These are phyloP conservation scores for Stemphylium lycopersici DNA, from an alignment of 2,329 filamentous ascomycete species.

Conservation along the genomic window DNA sequence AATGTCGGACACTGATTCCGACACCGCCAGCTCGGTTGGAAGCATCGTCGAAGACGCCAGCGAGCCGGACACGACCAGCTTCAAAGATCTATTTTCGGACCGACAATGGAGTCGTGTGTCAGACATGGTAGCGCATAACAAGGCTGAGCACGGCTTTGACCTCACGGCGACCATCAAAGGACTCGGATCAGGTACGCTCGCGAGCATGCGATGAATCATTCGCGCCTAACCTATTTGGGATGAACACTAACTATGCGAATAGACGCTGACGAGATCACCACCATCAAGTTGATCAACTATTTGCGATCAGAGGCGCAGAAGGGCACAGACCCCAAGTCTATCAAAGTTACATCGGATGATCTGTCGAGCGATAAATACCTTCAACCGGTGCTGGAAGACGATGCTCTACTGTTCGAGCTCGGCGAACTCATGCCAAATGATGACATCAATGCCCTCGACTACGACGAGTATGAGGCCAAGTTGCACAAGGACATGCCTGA, in stretches of 20 bases:
- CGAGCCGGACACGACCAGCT: conserved; percentile 43
- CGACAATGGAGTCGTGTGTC: conserved; percentile 35
- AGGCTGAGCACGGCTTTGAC: conserved; percentile 36
- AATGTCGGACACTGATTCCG: conserved; percentile 42
- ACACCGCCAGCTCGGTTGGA: conserved; percentile 41
- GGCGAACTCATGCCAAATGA: conserved; percentile 68
- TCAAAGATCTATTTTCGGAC: conserved; percentile 47
- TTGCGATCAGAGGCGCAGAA: conserved; percentile 51
- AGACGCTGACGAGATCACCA: conserved; percentile 42
- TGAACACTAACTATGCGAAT: conserved; percentile 18
- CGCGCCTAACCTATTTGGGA: conserved; percentile 23
- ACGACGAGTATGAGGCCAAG: conserved; percentile 46
- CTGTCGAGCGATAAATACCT: conserved; percentile 81
- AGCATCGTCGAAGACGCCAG: conserved; percentile 44
- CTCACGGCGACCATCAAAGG: conserved; percentile 34
- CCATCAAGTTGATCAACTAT: conserved; percentile 55
- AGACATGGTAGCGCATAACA: conserved; percentile 39
- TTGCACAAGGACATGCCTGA: conserved; percentile 50
- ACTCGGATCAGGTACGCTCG: conserved; percentile 36
- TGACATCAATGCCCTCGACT: conserved; percentile 38
- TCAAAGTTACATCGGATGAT: conserved; percentile 63
- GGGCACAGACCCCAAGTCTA: conserved; percentile 50
- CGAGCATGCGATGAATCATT: background rate
- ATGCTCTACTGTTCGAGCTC: conserved; percentile 84
- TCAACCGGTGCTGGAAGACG: conserved; percentile 84